These are phyloP conservation scores for Hortiboletus flavorubellus DNA, from an alignment of 768 basidiomycete genomes.

Conservation along the genomic window DNA sequence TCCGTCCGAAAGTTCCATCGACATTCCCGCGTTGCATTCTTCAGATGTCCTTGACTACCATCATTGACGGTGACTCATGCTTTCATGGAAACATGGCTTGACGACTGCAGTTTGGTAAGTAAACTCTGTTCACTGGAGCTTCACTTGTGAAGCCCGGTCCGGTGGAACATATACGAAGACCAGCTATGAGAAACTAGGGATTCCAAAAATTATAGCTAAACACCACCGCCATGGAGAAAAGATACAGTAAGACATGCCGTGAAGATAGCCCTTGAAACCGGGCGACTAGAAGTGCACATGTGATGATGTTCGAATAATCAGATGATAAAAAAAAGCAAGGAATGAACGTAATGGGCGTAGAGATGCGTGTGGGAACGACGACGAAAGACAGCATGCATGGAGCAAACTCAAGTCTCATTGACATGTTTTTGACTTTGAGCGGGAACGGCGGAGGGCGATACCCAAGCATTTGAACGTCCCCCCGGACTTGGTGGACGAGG, in stretches of 20 bases:
- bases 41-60: slow-evolving; percentile 16
- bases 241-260: slow-evolving; percentile 18
- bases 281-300: neutral
- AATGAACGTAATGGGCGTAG: slow-evolving; percentile 7
- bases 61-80: slow-evolving; percentile 5
- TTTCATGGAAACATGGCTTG: slow-evolving; percentile 11
- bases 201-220: slow-evolving; percentile 1
- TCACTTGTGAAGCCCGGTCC: neutral
- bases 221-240: slow-evolving; percentile 1
- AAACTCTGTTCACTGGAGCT: slow-evolving; percentile 11
- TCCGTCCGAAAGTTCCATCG: neutral
- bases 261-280: neutral
- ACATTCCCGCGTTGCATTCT: neutral
- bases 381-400: neutral
- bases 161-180: neutral
- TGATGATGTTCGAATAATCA: slow-evolving; percentile 16
- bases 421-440: slow-evolving; percentile 16
- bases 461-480: slow-evolving; percentile 21
- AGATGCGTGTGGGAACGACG: slow-evolving; percentile 5
- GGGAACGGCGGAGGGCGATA: slow-evolving; percentile 18
- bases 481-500: slow-evolving; percentile 19
- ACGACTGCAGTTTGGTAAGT: slow-evolving; percentile 1
- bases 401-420: slow-evolving; percentile 5
- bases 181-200: neutral
- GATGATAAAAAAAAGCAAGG: slow-evolving; percentile 11